These are phyloP conservation scores for Marasmius oreades DNA, from an alignment of 1,284 basidiomycete genomes.

Conservation along the genomic window DNA sequence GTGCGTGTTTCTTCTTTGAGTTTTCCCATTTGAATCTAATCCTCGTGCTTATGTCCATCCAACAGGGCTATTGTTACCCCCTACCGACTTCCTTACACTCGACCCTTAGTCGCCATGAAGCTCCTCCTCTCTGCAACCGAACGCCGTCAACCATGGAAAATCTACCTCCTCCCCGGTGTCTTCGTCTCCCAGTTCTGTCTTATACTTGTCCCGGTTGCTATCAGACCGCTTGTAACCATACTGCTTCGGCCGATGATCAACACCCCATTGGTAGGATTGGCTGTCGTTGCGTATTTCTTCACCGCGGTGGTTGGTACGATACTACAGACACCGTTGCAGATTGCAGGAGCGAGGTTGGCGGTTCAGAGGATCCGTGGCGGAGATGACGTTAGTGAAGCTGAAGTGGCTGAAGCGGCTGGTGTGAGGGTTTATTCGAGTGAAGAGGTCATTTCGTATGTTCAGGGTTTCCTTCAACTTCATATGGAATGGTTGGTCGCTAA, in stretches of 20 bases:
- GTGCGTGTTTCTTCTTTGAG: not conserved
- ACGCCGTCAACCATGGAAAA: not conserved
- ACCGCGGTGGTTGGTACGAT: not conserved
- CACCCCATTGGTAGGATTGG: not conserved
- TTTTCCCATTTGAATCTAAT: not conserved
- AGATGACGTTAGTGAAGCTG: not conserved
- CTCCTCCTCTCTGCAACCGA: not conserved
- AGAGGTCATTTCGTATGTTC: not conserved
- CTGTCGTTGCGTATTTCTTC: not conserved
- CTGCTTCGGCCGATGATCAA: not conserved
- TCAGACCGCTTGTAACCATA: not conserved
- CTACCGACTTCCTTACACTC: not conserved
- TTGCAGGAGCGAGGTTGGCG: not conserved
- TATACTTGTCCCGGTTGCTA: not conserved
- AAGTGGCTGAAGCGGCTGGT: not conserved
- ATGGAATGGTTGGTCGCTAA: not conserved
- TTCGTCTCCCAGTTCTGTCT: not conserved
- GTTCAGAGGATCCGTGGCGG: not conserved
- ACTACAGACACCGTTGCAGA: not conserved
- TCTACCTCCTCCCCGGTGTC: conserved; percentile 1
- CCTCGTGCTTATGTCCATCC: not conserved
- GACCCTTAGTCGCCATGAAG: not conserved
- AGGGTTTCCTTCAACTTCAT: not conserved
- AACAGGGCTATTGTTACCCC: not conserved
- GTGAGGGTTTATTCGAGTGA: not conserved